Conservation (phyloP, 495 filamentous ascomycete genomes). For the Cenococcum geophilum region DNA sequence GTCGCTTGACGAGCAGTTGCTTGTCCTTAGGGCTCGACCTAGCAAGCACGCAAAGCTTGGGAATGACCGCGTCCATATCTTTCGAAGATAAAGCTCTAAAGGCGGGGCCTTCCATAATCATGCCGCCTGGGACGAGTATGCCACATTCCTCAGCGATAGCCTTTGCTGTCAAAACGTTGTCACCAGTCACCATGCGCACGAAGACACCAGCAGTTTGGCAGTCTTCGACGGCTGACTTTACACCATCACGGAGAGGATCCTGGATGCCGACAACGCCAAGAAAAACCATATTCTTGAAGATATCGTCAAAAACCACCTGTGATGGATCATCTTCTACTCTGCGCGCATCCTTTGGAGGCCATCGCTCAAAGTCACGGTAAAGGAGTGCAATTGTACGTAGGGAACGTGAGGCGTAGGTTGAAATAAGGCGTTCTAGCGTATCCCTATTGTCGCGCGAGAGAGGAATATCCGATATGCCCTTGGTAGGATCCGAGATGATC, state of each 20-base stretch:
- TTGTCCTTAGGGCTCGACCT: slow-evolving; percentile 83
- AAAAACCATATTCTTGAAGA: slow-evolving; percentile 65
- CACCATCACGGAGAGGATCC: slow-evolving; percentile 61
- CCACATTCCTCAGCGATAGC: slow-evolving; percentile 81
- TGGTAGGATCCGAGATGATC: slow-evolving; percentile 66
- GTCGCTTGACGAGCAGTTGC: slow-evolving; percentile 65
- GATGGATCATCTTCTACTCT: slow-evolving; percentile 61
- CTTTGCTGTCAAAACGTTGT: slow-evolving; percentile 78
- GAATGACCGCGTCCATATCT: slow-evolving; percentile 65
- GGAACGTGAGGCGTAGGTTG: slow-evolving; percentile 71
- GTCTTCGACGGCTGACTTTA: slow-evolving; percentile 65
- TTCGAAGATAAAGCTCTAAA: slow-evolving; percentile 64
- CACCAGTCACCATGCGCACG: slow-evolving; percentile 88
- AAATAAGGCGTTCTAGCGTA: slow-evolving; percentile 60
- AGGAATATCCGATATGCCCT: slow-evolving; percentile 39
- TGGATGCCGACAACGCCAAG: slow-evolving; percentile 61
- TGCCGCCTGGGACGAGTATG: slow-evolving; percentile 65
- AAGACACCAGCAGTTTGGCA: slow-evolving; percentile 75
- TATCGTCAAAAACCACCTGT: slow-evolving; percentile 68
- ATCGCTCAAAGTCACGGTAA: slow-evolving; percentile 82
- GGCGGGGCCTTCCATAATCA: slow-evolving; percentile 76
- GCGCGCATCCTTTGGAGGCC: slow-evolving; percentile 68
- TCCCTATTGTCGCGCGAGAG: slow-evolving; percentile 38
- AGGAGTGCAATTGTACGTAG: slow-evolving; percentile 80
- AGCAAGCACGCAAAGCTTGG: slow-evolving; percentile 74